These are phyloP conservation scores for Candida golubevii DNA, from an alignment of 805 yeast species.

Conservation along the genomic window DNA sequence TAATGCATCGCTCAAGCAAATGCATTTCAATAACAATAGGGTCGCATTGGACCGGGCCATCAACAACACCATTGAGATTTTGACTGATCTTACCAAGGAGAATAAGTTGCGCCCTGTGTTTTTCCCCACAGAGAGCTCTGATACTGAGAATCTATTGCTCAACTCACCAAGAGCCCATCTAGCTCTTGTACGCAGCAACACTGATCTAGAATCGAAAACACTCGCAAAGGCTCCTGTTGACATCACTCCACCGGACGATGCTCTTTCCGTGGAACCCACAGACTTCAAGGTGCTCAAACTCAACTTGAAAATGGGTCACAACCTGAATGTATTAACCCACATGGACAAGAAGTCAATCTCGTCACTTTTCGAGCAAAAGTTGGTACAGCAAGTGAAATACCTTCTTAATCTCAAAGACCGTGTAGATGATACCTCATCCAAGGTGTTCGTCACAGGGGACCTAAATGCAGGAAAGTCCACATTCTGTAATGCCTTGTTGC, in stretches of 20 bases:
- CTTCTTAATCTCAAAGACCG: conserved; percentile 69
- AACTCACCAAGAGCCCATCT: conserved; percentile 49
- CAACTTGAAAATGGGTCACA: conserved; percentile 53
- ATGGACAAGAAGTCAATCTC: conserved; percentile 69
- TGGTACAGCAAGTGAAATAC: conserved; percentile 63
- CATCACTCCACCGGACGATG: conserved; percentile 5
- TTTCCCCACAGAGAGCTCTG: conserved; percentile 48
- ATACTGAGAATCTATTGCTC: conserved; percentile 33
- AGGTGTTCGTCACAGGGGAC: conserved; percentile 95
- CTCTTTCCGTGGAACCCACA: conserved; percentile 23
- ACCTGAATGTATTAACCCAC: conserved; percentile 42
- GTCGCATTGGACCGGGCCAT: conserved; percentile 61
- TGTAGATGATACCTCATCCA: conserved; percentile 86
- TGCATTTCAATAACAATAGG: conserved; percentile 72
- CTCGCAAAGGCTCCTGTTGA: conserved; percentile 18
- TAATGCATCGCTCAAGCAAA: conserved; percentile 61
- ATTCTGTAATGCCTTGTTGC: conserved; percentile 83
- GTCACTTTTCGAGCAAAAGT: conserved; percentile 62
- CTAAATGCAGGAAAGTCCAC: conserved; percentile 95
- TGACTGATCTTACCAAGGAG: conserved; percentile 50
- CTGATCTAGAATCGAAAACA: conserved; percentile 13
- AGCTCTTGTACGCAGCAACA: conserved; percentile 47
- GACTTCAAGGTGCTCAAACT: conserved; percentile 57
- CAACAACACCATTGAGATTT: conserved; percentile 45
- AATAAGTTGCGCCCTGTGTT: conserved; percentile 58